phyloP scores from a whole-genome alignment of 352 stramenopile genomes.

The Pythium brassicae region DNA sequence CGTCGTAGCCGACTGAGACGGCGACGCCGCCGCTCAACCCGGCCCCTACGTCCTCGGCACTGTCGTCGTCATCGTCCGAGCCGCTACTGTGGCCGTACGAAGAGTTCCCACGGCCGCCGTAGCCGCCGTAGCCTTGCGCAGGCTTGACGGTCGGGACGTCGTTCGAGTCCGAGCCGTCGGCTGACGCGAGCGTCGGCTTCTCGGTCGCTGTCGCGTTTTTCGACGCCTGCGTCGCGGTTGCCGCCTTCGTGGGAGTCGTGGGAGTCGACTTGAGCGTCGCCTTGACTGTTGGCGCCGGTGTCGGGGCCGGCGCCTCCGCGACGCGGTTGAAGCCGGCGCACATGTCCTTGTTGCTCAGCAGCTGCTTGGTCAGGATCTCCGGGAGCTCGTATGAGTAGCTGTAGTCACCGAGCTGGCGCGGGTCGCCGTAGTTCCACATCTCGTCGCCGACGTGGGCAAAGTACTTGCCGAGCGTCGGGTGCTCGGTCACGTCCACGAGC shows the following conservation, averaged over 20 bases:
- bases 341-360: constrained; percentile 61
- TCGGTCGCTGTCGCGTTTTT: constrained; percentile 21
- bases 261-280: neutral
- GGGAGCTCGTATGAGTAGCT: constrained; percentile 72
- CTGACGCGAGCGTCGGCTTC: constrained; percentile 26
- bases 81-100: constrained; percentile 1
- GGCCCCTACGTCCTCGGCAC: constrained; percentile 14
- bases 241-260: no score
- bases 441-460: constrained; percentile 49
- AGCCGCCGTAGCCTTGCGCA: neutral
- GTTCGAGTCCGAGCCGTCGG: constrained; percentile 30
- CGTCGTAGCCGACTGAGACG: constrained; percentile 38
- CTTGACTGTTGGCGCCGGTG: neutral
- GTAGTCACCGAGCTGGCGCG: constrained; percentile 56
- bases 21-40: constrained; percentile 22
- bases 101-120: neutral
- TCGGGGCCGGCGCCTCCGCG: constrained; percentile 11
- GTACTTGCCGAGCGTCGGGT: constrained; percentile 62
- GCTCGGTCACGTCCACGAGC: constrained; percentile 41
- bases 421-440: constrained; percentile 63
- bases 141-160: constrained; percentile 14
- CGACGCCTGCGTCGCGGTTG: constrained; percentile 17
- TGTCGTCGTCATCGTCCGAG: constrained; percentile 16
- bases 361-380: constrained; percentile 46
- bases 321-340: constrained; percentile 50